Evolutionary conservation across 2,329 filamentous ascomycete genomes (phyloP).

Genomic region (Nannizziopsis barbatae): DNA sequence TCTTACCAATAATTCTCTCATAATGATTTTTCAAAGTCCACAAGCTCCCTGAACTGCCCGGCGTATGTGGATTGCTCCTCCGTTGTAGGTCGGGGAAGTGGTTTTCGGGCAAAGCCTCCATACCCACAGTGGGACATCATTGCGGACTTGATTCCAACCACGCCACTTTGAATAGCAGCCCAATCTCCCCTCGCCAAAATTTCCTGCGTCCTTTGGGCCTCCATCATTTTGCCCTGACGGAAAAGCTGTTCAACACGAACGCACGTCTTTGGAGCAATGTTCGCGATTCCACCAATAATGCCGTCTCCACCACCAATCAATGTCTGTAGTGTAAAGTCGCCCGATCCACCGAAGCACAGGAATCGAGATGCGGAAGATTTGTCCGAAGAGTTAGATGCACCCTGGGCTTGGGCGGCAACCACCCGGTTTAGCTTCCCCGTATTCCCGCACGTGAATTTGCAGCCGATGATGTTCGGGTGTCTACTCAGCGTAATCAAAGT

Average conservation of each 20-base stretch:
- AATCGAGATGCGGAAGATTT: constrained; percentile 33
- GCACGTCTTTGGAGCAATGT: constrained; percentile 57
- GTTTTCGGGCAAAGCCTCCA: constrained; percentile 50
- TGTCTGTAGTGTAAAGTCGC: constrained; percentile 63
- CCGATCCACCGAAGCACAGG: constrained; percentile 60
- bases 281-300: constrained; percentile 60
- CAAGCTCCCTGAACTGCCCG: constrained; percentile 64
- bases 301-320: constrained; percentile 59
- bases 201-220: constrained; percentile 55
- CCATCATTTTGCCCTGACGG: constrained; percentile 46
- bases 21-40: constrained; percentile 16
- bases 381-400: neutral
- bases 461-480: constrained; percentile 76
- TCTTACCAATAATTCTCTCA: neutral
- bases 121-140: constrained; percentile 54
- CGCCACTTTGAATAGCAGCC: constrained; percentile 57
- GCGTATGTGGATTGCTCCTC: constrained; percentile 95
- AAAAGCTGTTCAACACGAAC: constrained; percentile 51
- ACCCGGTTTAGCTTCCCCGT: constrained; percentile 81
- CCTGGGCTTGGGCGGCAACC: constrained; percentile 11
- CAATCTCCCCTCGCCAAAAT: constrained; percentile 57
- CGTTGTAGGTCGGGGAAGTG: constrained; percentile 42
- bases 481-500: constrained; percentile 66
- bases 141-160: constrained; percentile 57
- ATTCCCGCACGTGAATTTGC: constrained; percentile 86